Conservation (phyloP, 139 green algal species). For the Marvania coccoides region DNA sequence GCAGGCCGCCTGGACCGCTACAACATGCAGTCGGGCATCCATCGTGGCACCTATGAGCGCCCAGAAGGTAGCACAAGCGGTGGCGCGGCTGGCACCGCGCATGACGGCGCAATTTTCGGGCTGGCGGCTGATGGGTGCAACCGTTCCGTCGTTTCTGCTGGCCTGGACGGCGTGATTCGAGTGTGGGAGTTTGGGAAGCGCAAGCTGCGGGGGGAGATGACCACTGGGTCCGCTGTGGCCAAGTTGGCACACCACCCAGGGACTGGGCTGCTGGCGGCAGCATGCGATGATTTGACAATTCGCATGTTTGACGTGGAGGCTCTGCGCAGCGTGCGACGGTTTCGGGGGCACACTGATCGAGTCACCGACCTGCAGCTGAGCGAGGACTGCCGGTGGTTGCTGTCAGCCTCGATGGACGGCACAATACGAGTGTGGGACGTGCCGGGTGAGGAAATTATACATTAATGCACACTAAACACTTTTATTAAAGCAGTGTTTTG, state of each 20-base stretch:
- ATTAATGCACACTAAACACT: not conserved
- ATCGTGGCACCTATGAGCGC: conserved; percentile 59
- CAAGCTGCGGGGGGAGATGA: conserved; percentile 37
- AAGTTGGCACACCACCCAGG: conserved; percentile 34
- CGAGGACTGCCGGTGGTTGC: conserved; percentile 78
- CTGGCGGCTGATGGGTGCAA: conserved; percentile 59
- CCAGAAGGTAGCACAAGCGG: not conserved
- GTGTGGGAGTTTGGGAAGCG: conserved; percentile 72
- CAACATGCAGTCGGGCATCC: conserved; percentile 91
- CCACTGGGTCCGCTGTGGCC: not conserved
- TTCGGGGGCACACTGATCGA: conserved; percentile 71
- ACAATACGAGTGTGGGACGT: conserved; percentile 89
- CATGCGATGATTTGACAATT: conserved; percentile 47
- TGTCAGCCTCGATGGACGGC: conserved; percentile 78
- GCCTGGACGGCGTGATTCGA: conserved; percentile 56
- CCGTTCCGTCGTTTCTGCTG: conserved; percentile 50
- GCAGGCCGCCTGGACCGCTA: conserved; percentile 82
- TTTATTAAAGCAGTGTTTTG: not conserved
- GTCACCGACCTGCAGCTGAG: conserved; percentile 70
- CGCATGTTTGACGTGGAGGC: conserved; percentile 51
- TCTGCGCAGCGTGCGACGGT: conserved; percentile 66
- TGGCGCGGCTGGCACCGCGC: conserved; percentile 28
- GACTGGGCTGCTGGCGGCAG: conserved; percentile 45
- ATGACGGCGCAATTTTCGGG: conserved; percentile 61
- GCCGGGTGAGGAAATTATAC: conserved; percentile 30